Percentiles rank a stretch among this genome's conserved stretches.
These are phyloP conservation scores for Bryoerythrophyllum caledonicum DNA, from an alignment of 225 moss, liverwort and hornwort genomes.

Conservation along the genomic window DNA sequence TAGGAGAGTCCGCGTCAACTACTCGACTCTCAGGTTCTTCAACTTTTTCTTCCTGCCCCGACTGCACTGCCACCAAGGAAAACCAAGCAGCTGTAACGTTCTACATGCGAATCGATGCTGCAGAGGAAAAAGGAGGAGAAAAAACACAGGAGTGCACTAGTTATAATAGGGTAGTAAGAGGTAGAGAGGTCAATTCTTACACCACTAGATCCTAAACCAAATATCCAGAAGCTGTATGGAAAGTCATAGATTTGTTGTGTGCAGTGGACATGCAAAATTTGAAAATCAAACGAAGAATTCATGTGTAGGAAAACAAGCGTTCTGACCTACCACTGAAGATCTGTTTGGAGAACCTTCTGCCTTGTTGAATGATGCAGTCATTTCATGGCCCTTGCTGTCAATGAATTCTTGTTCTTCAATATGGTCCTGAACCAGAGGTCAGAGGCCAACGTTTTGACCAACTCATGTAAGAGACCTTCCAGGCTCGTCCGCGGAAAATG, in stretches of 20 bases:
- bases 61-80: slow-evolving; percentile 58
- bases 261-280: neutral
- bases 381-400: slow-evolving; percentile 45
- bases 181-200: neutral
- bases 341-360: slow-evolving; percentile 36
- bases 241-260: neutral
- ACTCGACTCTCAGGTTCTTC: slow-evolving; percentile 34
- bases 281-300: neutral
- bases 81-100: slow-evolving; percentile 38
- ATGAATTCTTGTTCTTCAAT: slow-evolving; percentile 30
- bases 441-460: slow-evolving; percentile 47
- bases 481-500: slow-evolving; percentile 25
- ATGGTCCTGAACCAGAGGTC: slow-evolving; percentile 49
- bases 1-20: slow-evolving; percentile 27
- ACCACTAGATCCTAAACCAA: neutral
- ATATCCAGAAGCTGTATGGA: neutral
- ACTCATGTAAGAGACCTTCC: slow-evolving; percentile 22
- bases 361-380: slow-evolving; percentile 32
- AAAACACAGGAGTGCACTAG: neutral
- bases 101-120: slow-evolving; percentile 16
- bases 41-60: slow-evolving; percentile 42
- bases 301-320: neutral
- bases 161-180: neutral
- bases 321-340: slow-evolving; percentile 56
- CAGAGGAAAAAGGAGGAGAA: neutral